These are phyloP conservation scores for Stentor roeselii DNA, from an alignment of 73 alveolate species.

Conservation along the genomic window DNA sequence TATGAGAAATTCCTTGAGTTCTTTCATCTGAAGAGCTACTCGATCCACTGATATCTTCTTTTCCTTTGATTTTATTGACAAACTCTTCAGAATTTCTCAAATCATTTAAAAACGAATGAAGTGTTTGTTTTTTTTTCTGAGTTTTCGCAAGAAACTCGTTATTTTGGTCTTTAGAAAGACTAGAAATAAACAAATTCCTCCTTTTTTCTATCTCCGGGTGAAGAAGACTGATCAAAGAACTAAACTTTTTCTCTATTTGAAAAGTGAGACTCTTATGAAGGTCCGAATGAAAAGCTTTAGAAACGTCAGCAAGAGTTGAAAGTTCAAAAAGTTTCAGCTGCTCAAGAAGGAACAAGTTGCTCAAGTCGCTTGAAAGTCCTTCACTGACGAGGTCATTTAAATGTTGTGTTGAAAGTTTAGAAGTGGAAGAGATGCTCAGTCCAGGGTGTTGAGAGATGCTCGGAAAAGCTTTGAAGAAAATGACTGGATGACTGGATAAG, in stretches of 20 bases:
- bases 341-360: neutral
- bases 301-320: neutral
- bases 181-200: too few species aligned
- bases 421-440: too few species aligned
- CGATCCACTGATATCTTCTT: neutral
- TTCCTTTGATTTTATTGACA: too few species aligned
- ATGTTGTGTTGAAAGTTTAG: too few species aligned
- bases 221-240: neutral
- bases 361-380: neutral
- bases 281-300: neutral
- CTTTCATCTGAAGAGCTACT: neutral
- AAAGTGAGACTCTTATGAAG: neutral
- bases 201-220: neutral
- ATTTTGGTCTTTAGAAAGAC: neutral
- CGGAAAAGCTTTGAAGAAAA: too few species aligned
- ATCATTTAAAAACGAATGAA: neutral
- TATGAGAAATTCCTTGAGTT: neutral
- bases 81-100: neutral
- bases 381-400: neutral
- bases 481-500: too few species aligned
- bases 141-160: neutral
- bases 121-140: neutral
- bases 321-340: neutral
- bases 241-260: neutral
- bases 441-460: too few species aligned